phyloP scores from a whole-genome alignment of 2,329 filamentous ascomycete species.

The Eutypa lata region DNA sequence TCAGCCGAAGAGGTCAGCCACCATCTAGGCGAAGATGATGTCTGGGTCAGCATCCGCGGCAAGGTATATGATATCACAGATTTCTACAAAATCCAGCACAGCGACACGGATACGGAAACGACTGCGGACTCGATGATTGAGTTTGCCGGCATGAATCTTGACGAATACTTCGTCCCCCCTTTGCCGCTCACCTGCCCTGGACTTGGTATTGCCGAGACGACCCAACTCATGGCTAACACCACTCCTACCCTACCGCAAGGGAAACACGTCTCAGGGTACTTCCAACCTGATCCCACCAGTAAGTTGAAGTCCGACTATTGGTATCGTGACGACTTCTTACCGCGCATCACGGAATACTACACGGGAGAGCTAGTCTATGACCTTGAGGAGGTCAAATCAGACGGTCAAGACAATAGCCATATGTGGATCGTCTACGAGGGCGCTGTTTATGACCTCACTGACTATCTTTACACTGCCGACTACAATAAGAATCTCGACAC shows the following conservation, averaged over 20 bases:
- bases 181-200: constrained; percentile 71
- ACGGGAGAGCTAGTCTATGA: constrained; percentile 82
- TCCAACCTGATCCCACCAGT: constrained; percentile 53
- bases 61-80: constrained; percentile 89
- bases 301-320: constrained; percentile 64
- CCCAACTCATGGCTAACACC: constrained; percentile 61
- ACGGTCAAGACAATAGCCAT: constrained; percentile 66
- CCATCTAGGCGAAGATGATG: constrained; percentile 73
- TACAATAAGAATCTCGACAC: constrained; percentile 47
- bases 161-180: constrained; percentile 82
- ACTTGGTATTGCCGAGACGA: constrained; percentile 58
- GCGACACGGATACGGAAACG: constrained; percentile 64
- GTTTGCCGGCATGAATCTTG: constrained; percentile 75
- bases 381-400: constrained; percentile 51
- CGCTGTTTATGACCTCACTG: constrained; percentile 81
- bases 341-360: constrained; percentile 79
- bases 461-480: constrained; percentile 81
- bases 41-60: constrained; percentile 83
- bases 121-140: constrained; percentile 66
- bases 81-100: constrained; percentile 84
- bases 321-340: constrained; percentile 74
- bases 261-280: constrained; percentile 67
- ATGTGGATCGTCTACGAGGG: constrained; percentile 78
- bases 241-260: constrained; percentile 55
- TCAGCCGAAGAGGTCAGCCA: constrained; percentile 62